Evolutionary conservation across 345 rosid genomes (phyloP).

Genomic region (Citrus sinensis): DNA sequence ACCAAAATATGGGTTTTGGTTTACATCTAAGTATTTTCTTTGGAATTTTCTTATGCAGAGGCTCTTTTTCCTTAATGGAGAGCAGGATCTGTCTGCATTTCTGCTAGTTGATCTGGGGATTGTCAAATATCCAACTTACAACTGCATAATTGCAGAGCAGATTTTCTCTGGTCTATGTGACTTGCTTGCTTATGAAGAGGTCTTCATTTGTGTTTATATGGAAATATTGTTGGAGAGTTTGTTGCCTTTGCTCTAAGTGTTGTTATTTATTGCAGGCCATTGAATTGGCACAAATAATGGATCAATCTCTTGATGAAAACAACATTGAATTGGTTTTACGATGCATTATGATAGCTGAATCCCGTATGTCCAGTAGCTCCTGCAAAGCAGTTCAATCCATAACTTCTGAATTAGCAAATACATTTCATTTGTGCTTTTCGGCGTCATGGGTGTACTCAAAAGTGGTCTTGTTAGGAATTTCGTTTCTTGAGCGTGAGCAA

Average conservation of each 20-base stretch:
- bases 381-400: slow-evolving; percentile 23
- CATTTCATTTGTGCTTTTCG: slow-evolving; percentile 49
- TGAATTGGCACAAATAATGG: slow-evolving; percentile 90
- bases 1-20: background rate
- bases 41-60: slow-evolving; percentile 50
- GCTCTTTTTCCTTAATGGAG: slow-evolving; percentile 91
- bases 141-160: slow-evolving; percentile 55
- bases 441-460: slow-evolving; percentile 85
- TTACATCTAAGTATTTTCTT: background rate
- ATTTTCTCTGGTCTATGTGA: slow-evolving; percentile 47
- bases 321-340: slow-evolving; percentile 44
- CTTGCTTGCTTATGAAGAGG: slow-evolving; percentile 93
- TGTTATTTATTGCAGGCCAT: slow-evolving; percentile 55
- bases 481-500: slow-evolving; percentile 72
- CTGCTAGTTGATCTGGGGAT: slow-evolving; percentile 80
- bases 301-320: slow-evolving; percentile 71
- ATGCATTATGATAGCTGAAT: slow-evolving; percentile 65
- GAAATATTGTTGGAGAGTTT: background rate
- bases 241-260: slow-evolving; percentile 12
- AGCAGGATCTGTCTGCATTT: slow-evolving; percentile 78
- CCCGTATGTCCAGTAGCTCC: slow-evolving; percentile 35
- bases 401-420: slow-evolving; percentile 23
- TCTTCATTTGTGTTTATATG: slow-evolving; percentile 27
- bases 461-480: slow-evolving; percentile 74
- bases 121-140: slow-evolving; percentile 73